Conservation (phyloP, 2,329 filamentous ascomycete genomes). For the Cladosporium cucumerinum region DNA sequence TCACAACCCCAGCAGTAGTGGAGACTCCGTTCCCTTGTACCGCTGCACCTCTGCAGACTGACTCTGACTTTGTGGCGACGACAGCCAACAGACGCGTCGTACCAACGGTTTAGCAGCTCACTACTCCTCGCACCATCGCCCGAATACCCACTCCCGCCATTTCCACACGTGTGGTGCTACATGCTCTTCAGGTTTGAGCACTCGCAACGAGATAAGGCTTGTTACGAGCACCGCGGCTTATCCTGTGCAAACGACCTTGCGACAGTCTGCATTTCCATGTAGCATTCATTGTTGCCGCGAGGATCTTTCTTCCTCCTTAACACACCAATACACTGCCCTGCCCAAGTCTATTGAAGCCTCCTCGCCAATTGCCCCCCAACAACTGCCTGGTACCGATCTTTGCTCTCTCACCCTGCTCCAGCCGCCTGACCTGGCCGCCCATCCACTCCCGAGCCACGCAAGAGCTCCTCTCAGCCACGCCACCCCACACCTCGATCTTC, state of each 20-base stretch:
- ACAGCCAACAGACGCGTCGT: neutral
- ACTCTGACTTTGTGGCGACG: neutral
- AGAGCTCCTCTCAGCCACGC: neutral
- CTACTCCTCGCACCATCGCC: conserved; percentile 5
- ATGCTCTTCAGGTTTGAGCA: conserved; percentile 10
- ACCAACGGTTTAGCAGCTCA: conserved; percentile 13
- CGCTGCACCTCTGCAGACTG: neutral
- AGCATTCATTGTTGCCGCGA: neutral
- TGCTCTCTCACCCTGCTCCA: neutral
- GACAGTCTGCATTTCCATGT: neutral
- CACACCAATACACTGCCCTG: neutral
- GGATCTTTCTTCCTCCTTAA: neutral
- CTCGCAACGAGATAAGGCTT: neutral
- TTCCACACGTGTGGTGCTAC: neutral
- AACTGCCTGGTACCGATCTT: neutral
- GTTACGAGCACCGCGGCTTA: neutral
- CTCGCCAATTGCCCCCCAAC: neutral
- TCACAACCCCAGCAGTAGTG: conserved; percentile 2
- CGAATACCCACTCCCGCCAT: neutral
- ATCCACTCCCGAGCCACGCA: neutral
- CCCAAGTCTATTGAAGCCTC: neutral
- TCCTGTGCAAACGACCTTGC: neutral
- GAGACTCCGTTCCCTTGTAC: neutral
- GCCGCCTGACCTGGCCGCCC: neutral
- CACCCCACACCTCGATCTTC: neutral